Evolutionary conservation across 805 yeast species (phyloP).

Genomic region (Hagleromyces aurorensis): DNA sequence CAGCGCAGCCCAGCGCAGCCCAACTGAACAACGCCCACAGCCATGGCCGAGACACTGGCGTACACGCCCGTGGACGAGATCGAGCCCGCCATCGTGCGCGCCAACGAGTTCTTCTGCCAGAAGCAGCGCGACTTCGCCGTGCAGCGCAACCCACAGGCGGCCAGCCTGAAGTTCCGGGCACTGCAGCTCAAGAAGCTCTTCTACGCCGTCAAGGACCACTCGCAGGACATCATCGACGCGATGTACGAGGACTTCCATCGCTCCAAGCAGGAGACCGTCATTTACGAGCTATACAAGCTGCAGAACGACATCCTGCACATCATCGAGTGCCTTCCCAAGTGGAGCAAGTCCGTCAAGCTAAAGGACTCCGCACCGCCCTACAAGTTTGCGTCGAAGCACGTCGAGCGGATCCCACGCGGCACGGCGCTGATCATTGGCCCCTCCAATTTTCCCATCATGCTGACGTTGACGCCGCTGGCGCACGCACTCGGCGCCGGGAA

Average conservation of each 20-base stretch:
- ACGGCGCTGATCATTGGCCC: slow-evolving; percentile 52
- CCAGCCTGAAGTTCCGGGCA: slow-evolving; percentile 36
- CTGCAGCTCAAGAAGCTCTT: slow-evolving; percentile 61
- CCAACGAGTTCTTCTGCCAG: slow-evolving; percentile 11
- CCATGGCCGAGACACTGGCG: no score
- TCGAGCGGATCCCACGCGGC: slow-evolving; percentile 48
- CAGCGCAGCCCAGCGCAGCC: no score
- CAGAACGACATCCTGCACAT: slow-evolving; percentile 51
- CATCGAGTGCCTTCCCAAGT: slow-evolving; percentile 49
- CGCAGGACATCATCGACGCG: slow-evolving; percentile 47
- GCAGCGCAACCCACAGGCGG: slow-evolving; percentile 9
- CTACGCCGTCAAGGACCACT: slow-evolving; percentile 53
- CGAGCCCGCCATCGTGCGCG: slow-evolving; percentile 7
- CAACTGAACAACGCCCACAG: no score
- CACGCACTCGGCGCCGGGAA: slow-evolving; percentile 87
- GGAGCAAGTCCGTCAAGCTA: slow-evolving; percentile 47
- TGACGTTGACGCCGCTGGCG: slow-evolving; percentile 57
- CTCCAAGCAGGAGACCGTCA: slow-evolving; percentile 49
- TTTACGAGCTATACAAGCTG: slow-evolving; percentile 47
- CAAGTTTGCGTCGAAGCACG: slow-evolving; percentile 32
- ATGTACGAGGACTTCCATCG: slow-evolving; percentile 62
- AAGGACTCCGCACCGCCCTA: slow-evolving; percentile 25
- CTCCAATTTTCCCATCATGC: slow-evolving; percentile 42
- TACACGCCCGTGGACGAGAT: slow-evolving; percentile 15
- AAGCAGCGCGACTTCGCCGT: slow-evolving; percentile 16